Base-by-base conservation (phyloP, 129 eudicot genomes). In the Scalesia atractyloides region DNA sequence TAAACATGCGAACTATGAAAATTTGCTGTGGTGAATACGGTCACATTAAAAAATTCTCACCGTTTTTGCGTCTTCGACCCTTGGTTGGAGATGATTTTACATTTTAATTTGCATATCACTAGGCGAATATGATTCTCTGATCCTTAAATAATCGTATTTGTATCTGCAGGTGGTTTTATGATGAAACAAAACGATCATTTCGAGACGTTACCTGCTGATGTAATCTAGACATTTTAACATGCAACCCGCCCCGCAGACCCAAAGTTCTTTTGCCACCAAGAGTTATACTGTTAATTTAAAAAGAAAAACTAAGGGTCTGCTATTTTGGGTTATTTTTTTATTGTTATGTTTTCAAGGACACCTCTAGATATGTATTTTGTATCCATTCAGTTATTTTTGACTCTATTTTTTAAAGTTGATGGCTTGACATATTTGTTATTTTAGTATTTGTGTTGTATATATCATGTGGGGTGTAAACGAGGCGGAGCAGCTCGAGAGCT, bases 81-180 rank as follows among this genome's bases (percentile, higher is more conserved):
- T 9, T 41, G 46, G 46, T 41, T 41, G 46, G 46, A 2, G 46
- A 41, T 41, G 46, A 41, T 9, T 9, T 41, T 41, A 41, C 46
- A 41, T 9, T 64, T 24, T 17, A 49, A 64, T 66, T 43, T 44
- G 54, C 9, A 41, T 12, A 12, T 36, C 33, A 56, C 24, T 20
- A 9, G 34, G 12, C 17, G 5, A 43, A 49, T 64, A 33, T 43
- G 26, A 34, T 36, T 53, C 46, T 16, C n/a, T n/a, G 49, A 66
- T 54, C 26, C 41, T 3, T 71, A 1, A 52, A 26, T 4, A 64
- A 30, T 12, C 22, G 9, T 34, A 34, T 30, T 64, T 72, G 52
- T 41, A 46, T 58, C 46, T 48, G 68, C 97, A 94, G 98, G 68
- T 94, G 98, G 98, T 86, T 94, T 61, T 94, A 85, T 69, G 98